Conservation (phyloP, 164 flowering plant species). For the Cinnamomum chago region DNA sequence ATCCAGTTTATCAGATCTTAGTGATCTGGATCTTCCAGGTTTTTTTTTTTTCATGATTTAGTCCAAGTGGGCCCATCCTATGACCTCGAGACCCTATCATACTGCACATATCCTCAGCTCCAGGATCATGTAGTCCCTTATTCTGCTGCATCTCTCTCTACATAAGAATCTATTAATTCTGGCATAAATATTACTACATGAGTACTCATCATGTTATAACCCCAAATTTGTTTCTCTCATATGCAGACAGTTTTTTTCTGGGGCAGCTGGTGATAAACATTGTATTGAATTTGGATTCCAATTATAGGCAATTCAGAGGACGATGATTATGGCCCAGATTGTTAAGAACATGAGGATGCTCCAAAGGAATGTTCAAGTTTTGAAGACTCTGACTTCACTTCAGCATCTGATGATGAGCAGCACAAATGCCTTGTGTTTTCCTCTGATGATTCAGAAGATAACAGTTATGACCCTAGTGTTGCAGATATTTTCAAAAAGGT, state of each 20-base stretch:
- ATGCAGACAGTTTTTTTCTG: slow-evolving; percentile 83
- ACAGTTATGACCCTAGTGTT: slow-evolving; percentile 72
- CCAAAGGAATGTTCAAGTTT: slow-evolving; percentile 51
- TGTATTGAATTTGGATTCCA: slow-evolving; percentile 42
- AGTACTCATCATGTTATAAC: not conserved
- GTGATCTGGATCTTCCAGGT: not conserved
- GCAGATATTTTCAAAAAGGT: slow-evolving; percentile 31
- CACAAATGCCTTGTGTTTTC: slow-evolving; percentile 1
- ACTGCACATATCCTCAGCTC: not conserved
- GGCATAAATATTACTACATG: not conserved
- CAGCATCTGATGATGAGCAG: slow-evolving; percentile 47
- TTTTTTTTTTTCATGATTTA: too few species aligned
- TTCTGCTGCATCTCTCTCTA: not conserved
- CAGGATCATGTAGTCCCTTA: not conserved
- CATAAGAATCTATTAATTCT: not conserved
- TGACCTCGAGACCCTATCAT: not conserved
- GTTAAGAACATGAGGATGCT: slow-evolving; percentile 29
- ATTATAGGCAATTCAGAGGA: slow-evolving; percentile 85
- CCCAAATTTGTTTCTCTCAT: slow-evolving; percentile 4
- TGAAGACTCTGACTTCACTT: slow-evolving; percentile 58
- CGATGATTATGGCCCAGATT: slow-evolving; percentile 72
- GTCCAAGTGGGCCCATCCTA: not conserved
- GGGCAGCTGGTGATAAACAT: slow-evolving; percentile 45
- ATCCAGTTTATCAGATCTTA: not conserved
- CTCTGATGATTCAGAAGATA: slow-evolving; percentile 32